Percentiles rank a stretch among this genome's conserved stretches.
Conservation (phyloP, 305 asterid species). For the Withania somnifera region DNA sequence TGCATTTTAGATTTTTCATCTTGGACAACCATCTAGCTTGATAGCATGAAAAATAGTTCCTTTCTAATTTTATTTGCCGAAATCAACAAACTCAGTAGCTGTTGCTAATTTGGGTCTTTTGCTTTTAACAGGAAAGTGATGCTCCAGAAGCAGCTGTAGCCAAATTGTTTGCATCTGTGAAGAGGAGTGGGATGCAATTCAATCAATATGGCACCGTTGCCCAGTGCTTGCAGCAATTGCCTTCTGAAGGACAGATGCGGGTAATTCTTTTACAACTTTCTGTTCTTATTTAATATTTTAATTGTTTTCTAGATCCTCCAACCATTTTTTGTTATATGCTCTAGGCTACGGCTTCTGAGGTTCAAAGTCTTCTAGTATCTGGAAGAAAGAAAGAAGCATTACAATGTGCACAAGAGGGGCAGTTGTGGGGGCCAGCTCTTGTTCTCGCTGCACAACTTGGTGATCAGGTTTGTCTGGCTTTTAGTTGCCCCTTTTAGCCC, state of each 20-base stretch:
- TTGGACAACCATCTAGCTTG: not conserved
- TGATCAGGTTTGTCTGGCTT: constrained; percentile 46
- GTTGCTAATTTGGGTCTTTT: not conserved
- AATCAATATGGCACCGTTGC: constrained; percentile 48
- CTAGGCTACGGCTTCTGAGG: constrained; percentile 73
- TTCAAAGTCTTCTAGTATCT: constrained; percentile 84
- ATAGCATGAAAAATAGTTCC: not conserved
- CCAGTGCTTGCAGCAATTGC: constrained; percentile 73
- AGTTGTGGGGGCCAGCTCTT: constrained; percentile 97
- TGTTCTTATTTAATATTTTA: not conserved
- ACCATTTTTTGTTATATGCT: constrained; percentile 13
- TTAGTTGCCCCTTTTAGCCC: not conserved
- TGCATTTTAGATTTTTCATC: not conserved
- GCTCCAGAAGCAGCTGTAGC: constrained; percentile 83
- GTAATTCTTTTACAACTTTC: constrained; percentile 8
- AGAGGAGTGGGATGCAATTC: constrained; percentile 36
- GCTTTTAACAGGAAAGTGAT: constrained; percentile 40
- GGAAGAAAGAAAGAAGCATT: constrained; percentile 95
- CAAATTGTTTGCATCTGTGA: constrained; percentile 65
- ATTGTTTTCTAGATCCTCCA: not conserved
- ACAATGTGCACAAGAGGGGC: constrained; percentile 90
- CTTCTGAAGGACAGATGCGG: constrained; percentile 78
- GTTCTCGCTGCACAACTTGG: constrained; percentile 98
- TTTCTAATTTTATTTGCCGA: not conserved
- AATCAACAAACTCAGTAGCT: not conserved